These are phyloP conservation scores for Cladophialophora chaetospira DNA, from an alignment of 2,329 filamentous ascomycete species.

Conservation along the genomic window DNA sequence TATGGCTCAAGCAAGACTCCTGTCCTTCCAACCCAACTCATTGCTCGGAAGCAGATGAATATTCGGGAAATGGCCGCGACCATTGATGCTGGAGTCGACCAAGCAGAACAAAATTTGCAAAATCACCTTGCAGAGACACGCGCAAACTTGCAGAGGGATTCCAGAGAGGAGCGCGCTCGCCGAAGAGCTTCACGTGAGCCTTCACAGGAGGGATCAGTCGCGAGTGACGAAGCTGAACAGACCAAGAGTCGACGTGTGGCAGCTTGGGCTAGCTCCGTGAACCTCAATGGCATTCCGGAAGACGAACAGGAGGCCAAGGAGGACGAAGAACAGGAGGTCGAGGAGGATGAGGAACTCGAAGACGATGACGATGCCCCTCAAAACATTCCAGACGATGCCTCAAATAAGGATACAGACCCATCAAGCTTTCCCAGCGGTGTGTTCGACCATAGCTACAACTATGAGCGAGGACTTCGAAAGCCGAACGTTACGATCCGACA, in stretches of 20 bases:
- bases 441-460: conserved; percentile 34
- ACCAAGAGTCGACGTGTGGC: conserved; percentile 26
- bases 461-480: conserved; percentile 30
- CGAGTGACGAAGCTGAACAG: conserved; percentile 23
- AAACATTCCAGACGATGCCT: conserved; percentile 19
- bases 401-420: conserved; percentile 27
- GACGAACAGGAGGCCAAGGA: conserved; percentile 14
- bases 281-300: conserved; percentile 30
- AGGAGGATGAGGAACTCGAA: neutral
- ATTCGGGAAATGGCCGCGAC: conserved; percentile 38
- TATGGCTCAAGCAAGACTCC: conserved; percentile 44
- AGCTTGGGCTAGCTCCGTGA: conserved; percentile 29
- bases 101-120: conserved; percentile 30
- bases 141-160: conserved; percentile 23
- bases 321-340: neutral
- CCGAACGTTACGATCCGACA: conserved; percentile 25
- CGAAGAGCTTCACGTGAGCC: conserved; percentile 30
- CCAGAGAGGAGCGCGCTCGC: conserved; percentile 31
- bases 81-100: conserved; percentile 39
- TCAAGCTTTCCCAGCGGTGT: conserved; percentile 34
- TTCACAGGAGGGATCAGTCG: conserved; percentile 29
- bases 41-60: conserved; percentile 37
- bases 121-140: conserved; percentile 24
- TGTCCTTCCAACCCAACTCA: conserved; percentile 40
- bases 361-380: conserved; percentile 4